Conservation (phyloP, 2,329 filamentous ascomycete species). For the Fusarium sp. region DNA sequence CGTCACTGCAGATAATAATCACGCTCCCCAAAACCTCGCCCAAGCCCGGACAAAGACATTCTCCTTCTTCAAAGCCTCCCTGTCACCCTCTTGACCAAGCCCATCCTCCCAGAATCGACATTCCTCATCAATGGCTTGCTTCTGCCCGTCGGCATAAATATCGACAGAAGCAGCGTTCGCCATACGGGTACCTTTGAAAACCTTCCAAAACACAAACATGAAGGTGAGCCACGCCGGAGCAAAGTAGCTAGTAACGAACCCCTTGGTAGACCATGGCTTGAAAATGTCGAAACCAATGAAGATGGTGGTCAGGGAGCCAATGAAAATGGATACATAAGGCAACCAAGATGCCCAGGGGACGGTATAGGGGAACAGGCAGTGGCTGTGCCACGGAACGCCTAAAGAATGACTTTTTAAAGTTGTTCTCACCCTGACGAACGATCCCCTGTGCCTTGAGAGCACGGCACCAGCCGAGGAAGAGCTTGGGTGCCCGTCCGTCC, state of each 20-base stretch:
- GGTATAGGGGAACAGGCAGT: slow-evolving; percentile 63
- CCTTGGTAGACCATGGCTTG: slow-evolving; percentile 58
- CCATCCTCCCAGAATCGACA: slow-evolving; percentile 57
- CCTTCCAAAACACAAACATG: slow-evolving; percentile 61
- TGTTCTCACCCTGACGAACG: neutral
- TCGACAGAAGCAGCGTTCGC: slow-evolving; percentile 37
- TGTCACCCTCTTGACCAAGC: neutral
- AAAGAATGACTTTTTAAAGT: neutral
- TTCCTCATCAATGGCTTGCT: slow-evolving; percentile 72
- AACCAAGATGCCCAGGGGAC: slow-evolving; percentile 38
- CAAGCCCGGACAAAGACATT: neutral
- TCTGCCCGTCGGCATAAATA: slow-evolving; percentile 55
- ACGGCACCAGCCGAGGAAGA: slow-evolving; percentile 61
- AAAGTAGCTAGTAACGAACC: slow-evolving; percentile 66
- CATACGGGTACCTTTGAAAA: slow-evolving; percentile 60
- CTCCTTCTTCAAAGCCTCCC: neutral
- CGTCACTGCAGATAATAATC: neutral
- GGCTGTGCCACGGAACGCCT: slow-evolving; percentile 51
- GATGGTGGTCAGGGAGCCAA: slow-evolving; percentile 61
- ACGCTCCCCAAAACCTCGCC: neutral
- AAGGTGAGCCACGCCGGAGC: slow-evolving; percentile 61
- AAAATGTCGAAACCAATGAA: slow-evolving; percentile 69
- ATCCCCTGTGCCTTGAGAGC: slow-evolving; percentile 62
- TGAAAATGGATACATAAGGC: slow-evolving; percentile 56
- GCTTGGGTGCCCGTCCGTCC: slow-evolving; percentile 56